A percentile compares a stretch with the other conserved stretches of the same genome.
Evolutionary conservation across 1,284 basidiomycete genomes (phyloP).

Genomic region (Rhodotorula sp.): DNA sequence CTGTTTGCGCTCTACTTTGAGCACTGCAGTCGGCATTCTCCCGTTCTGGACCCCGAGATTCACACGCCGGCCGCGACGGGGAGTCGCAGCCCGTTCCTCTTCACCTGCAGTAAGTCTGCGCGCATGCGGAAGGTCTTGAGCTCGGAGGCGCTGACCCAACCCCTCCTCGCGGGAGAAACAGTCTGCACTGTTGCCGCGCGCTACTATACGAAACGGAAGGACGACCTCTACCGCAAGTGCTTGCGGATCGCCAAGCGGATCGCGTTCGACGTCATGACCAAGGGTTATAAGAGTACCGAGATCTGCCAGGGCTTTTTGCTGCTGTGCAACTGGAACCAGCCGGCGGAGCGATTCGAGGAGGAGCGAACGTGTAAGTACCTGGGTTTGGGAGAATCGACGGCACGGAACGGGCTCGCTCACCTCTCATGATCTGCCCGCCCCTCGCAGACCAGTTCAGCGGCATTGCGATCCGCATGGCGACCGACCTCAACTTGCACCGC

Average conservation of each 20-base stretch:
- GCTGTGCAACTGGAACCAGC: constrained; percentile 50
- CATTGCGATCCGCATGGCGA: constrained; percentile 72
- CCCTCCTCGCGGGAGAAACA: constrained; percentile 21
- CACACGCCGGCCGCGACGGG: constrained; percentile 90
- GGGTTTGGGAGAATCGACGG: neutral
- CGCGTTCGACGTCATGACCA: constrained; percentile 72
- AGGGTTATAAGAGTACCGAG: constrained; percentile 75
- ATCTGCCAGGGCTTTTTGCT: constrained; percentile 52
- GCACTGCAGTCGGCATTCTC: constrained; percentile 48
- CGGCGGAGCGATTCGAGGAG: constrained; percentile 74
- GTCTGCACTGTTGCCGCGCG: constrained; percentile 88
- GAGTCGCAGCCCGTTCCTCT: constrained; percentile 83
- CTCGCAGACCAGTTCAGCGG: constrained; percentile 46
- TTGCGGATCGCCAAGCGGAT: constrained; percentile 82
- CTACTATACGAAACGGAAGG: constrained; percentile 79
- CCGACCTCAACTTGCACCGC: constrained; percentile 81
- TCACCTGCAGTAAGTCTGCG: constrained; percentile 66
- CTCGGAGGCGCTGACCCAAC: too few relatives aligned
- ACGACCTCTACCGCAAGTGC: constrained; percentile 70
- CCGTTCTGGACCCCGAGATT: constrained; percentile 75
- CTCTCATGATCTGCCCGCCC: neutral
- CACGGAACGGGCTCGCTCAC: neutral
- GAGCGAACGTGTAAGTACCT: constrained; percentile 86
- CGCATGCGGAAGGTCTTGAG: too few relatives aligned
- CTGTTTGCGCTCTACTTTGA: constrained; percentile 82